Conservation (phyloP, 495 filamentous ascomycete genomes). For the Hypomontagnella submonticulosa region DNA sequence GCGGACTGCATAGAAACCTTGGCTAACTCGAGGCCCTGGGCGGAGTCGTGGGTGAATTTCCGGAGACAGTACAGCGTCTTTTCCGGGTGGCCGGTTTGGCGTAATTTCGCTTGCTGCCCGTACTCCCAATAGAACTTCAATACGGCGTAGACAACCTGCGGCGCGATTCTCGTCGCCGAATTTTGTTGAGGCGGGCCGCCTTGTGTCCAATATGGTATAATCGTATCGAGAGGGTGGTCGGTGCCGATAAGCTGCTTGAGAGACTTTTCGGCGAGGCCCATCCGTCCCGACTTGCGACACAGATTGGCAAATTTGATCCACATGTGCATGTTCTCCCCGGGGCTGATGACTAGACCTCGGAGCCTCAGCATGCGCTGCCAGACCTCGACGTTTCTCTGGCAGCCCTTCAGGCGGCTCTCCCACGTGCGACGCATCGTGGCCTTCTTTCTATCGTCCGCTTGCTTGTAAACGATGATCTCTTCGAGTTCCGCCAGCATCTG, state of each 20-base stretch:
- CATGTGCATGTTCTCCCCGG: slow-evolving; percentile 95
- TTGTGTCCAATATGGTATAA: slow-evolving; percentile 64
- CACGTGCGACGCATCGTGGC: slow-evolving; percentile 91
- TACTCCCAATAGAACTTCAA: slow-evolving; percentile 95
- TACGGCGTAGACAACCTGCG: slow-evolving; percentile 88
- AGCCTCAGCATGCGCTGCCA: slow-evolving; percentile 99
- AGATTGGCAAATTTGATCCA: slow-evolving; percentile 99
- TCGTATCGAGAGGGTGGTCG: slow-evolving; percentile 71
- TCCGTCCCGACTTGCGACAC: slow-evolving; percentile 93
- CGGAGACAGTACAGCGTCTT: slow-evolving; percentile 81
- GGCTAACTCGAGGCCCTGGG: slow-evolving; percentile 74
- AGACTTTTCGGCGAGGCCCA: slow-evolving; percentile 97
- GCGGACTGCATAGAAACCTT: slow-evolving; percentile 61
- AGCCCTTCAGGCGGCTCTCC: slow-evolving; percentile 93
- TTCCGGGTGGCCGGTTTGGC: slow-evolving; percentile 57
- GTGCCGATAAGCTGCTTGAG: slow-evolving; percentile 74
- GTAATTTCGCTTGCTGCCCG: slow-evolving; percentile 61
- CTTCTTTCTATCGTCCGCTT: slow-evolving; percentile 86
- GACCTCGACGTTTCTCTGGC: slow-evolving; percentile 96
- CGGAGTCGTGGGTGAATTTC: slow-evolving; percentile 81
- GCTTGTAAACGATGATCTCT: slow-evolving; percentile 97
- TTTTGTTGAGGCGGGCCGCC: slow-evolving; percentile 58
- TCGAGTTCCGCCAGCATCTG: slow-evolving; percentile 99
- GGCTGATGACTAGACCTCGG: slow-evolving; percentile 87
- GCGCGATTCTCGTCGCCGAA: slow-evolving; percentile 61